A percentile compares a stretch with the other conserved stretches of the same genome.
phyloP scores from a whole-genome alignment of 2,329 filamentous ascomycete species.

The Fusarium setosum region DNA sequence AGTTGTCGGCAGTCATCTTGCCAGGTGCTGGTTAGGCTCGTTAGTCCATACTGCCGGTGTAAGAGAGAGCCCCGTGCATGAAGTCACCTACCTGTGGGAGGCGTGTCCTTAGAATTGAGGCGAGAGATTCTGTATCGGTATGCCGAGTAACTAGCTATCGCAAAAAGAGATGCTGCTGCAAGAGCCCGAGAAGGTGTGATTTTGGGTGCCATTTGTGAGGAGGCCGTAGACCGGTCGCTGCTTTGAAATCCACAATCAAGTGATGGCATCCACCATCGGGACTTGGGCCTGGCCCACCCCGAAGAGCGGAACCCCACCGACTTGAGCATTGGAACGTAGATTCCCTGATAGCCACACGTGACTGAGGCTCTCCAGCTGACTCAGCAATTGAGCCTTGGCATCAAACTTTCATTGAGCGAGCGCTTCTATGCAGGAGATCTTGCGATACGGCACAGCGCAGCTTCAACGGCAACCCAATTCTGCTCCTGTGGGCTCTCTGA shows the following conservation, averaged over 20 bases:
- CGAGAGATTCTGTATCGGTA: constrained; percentile 43
- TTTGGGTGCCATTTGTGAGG: constrained; percentile 42
- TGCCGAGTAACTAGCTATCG: constrained; percentile 44
- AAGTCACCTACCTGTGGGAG: constrained; percentile 38
- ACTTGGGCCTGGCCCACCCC: constrained; percentile 22
- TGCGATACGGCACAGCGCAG: constrained; percentile 33
- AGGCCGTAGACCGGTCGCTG: constrained; percentile 36
- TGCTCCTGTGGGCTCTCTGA: constrained; percentile 18
- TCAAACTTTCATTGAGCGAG: constrained; percentile 43
- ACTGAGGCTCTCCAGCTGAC: constrained; percentile 27
- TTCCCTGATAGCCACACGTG: constrained; percentile 40
- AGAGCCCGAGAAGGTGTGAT: constrained; percentile 42
- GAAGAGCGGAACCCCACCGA: constrained; percentile 33
- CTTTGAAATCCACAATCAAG: constrained; percentile 48
- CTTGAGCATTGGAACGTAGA: constrained; percentile 26
- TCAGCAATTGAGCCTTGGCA: constrained; percentile 40
- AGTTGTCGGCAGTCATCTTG: constrained; percentile 58
- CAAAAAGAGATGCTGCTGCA: constrained; percentile 43
- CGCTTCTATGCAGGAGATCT: constrained; percentile 24
- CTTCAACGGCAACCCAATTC: constrained; percentile 28
- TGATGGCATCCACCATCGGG: constrained; percentile 42
- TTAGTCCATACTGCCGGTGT: constrained; percentile 41
- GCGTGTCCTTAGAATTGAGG: constrained; percentile 30
- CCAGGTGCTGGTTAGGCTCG: constrained; percentile 25
- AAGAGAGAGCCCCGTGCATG: constrained; percentile 34